These are phyloP conservation scores for Rhododendron ovatum DNA, from an alignment of 148 eudicot species.

Conservation along the genomic window DNA sequence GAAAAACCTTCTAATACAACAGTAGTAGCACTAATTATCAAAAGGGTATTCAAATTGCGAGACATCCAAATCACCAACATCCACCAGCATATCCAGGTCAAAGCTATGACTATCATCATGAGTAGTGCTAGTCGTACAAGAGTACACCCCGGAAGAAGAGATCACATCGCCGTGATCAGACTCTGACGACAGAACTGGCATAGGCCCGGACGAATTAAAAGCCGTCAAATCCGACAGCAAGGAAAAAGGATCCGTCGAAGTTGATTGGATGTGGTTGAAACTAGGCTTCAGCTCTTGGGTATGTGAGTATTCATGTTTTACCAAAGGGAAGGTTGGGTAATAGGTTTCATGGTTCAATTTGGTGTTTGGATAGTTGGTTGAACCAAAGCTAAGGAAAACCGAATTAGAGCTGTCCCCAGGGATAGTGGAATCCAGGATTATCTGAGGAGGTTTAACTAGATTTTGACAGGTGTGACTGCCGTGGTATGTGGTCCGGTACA, in stretches of 20 bases:
- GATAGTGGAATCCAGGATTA: slow-evolving; percentile 10
- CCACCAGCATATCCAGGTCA: slow-evolving; percentile 9
- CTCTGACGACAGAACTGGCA: slow-evolving; percentile 13
- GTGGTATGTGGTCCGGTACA: slow-evolving; percentile 27
- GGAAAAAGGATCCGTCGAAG: neutral
- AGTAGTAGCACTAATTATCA: neutral
- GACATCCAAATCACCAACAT: slow-evolving; percentile 4
- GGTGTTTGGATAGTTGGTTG: neutral
- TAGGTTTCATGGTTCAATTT: neutral
- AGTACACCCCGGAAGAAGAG: slow-evolving; percentile 21
- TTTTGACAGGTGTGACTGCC: slow-evolving; percentile 35
- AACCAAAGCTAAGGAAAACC: slow-evolving; percentile 2
- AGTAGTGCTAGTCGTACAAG: slow-evolving; percentile 23
- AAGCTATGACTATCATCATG: neutral
- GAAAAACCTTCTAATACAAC: neutral
- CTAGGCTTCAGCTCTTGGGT: neutral
- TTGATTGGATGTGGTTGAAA: neutral
- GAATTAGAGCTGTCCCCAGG: slow-evolving; percentile 11
- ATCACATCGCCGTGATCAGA: slow-evolving; percentile 18
- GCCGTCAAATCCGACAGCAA: neutral
- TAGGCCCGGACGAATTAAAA: neutral
- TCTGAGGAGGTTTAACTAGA: slow-evolving; percentile 5
- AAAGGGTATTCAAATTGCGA: neutral
- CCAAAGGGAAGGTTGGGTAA: neutral
- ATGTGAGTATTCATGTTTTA: neutral